Conservation (phyloP, 257 asterid species). For the Hygrophila difformis region DNA sequence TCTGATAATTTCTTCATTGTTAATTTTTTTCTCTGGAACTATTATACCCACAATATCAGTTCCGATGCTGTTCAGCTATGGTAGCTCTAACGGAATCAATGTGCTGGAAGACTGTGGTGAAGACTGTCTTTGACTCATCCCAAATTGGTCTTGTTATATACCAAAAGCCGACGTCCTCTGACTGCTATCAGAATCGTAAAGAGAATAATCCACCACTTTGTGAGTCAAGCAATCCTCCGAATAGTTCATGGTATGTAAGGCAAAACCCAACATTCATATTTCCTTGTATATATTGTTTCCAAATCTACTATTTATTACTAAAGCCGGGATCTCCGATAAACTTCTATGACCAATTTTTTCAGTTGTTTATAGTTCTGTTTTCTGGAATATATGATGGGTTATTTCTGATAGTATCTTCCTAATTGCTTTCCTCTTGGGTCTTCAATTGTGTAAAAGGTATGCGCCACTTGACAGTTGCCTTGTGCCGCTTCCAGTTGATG, state of each 20-base stretch:
- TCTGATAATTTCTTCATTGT: not conserved
- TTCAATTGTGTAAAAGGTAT: too few species aligned
- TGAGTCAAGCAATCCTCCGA: slow-evolving; percentile 24
- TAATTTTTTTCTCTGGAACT: too few species aligned
- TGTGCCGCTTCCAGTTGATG: slow-evolving; percentile 25
- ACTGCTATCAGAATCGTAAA: slow-evolving; percentile 48
- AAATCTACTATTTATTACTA: not conserved
- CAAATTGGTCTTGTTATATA: slow-evolving; percentile 52
- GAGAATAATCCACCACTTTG: slow-evolving; percentile 47
- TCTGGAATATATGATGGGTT: too few species aligned
- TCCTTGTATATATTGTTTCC: not conserved
- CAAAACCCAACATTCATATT: not conserved
- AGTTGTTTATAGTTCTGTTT: too few species aligned
- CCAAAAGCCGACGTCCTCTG: slow-evolving; percentile 53
- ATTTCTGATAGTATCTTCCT: too few species aligned
- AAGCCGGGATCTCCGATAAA: too few species aligned
- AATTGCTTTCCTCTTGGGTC: too few species aligned
- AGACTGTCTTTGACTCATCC: slow-evolving; percentile 31
- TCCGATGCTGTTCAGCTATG: slow-evolving; percentile 45
- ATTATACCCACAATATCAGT: too few species aligned
- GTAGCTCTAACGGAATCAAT: slow-evolving; percentile 51
- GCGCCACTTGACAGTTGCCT: slow-evolving; percentile 49
- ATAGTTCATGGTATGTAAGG: slow-evolving; percentile 47
- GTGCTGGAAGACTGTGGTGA: slow-evolving; percentile 60
- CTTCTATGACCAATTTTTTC: too few species aligned